Evolutionary conservation across 129 eudicot genomes (phyloP).

Genomic region (Centrapalus pauciflorus): DNA sequence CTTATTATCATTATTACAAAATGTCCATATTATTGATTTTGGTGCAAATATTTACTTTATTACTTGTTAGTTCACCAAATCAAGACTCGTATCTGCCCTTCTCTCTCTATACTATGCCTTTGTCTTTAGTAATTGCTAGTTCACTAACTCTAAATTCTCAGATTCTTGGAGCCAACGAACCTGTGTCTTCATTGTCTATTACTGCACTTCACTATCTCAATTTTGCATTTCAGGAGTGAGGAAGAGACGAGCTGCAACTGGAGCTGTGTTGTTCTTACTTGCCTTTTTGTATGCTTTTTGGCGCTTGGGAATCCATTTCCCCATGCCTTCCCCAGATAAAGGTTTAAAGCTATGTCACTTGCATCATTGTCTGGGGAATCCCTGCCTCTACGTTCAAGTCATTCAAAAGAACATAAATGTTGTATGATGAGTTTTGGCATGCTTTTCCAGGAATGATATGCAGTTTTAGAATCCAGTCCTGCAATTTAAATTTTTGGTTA

Average conservation of each 20-base stretch:
- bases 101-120: slow-evolving; percentile 6
- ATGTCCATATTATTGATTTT: background rate
- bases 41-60: background rate
- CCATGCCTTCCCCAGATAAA: slow-evolving; percentile 99
- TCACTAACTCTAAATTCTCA: background rate
- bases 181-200: background rate
- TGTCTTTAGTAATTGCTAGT: background rate
- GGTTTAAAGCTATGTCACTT: slow-evolving; percentile 38
- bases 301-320: slow-evolving; percentile 98
- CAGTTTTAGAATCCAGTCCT: background rate
- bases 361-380: slow-evolving; percentile 2
- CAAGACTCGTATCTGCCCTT: background rate
- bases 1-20: background rate
- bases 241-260: slow-evolving; percentile 89
- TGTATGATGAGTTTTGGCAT: background rate
- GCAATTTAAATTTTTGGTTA: background rate
- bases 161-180: background rate
- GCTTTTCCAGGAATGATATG: background rate
- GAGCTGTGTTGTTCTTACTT: slow-evolving; percentile 68
- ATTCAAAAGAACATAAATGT: no score
- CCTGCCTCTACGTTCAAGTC: background rate
- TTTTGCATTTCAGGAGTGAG: slow-evolving; percentile 61
- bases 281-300: slow-evolving; percentile 90
- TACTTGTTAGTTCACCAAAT: background rate
- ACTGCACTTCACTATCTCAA: background rate